phyloP scores from a whole-genome alignment of 768 basidiomycete species.

The Pseudohyphozyma bogoriensis region DNA sequence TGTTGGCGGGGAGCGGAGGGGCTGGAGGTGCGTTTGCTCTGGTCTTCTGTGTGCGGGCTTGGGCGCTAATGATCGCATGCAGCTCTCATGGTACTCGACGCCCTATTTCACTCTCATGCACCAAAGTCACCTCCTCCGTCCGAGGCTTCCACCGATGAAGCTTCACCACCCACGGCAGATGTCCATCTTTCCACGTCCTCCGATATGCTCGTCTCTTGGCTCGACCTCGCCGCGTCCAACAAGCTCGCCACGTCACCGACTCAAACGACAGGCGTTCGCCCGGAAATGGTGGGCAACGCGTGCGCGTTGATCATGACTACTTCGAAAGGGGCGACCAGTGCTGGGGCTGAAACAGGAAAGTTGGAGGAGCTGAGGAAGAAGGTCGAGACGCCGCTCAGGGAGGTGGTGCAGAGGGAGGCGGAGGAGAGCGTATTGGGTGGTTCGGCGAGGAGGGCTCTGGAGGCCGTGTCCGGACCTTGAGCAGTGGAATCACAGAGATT shows the following conservation, averaged over 20 bases:
- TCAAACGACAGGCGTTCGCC: slow-evolving; percentile 45
- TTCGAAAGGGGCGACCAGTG: neutral
- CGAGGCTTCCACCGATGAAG: slow-evolving; percentile 45
- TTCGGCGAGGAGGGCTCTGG: slow-evolving; percentile 44
- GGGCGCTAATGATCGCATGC: neutral
- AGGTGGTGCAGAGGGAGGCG: neutral
- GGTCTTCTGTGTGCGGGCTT: neutral
- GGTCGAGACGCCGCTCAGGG: slow-evolving; percentile 35
- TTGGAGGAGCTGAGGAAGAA: slow-evolving; percentile 38
- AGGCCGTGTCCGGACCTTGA: slow-evolving; percentile 28
- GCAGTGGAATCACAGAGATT: no score
- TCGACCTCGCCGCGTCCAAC: slow-evolving; percentile 44
- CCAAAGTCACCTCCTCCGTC: slow-evolving; percentile 39
- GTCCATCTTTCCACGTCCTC: slow-evolving; percentile 37
- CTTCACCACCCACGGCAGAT: slow-evolving; percentile 27
- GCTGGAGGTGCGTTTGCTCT: slow-evolving; percentile 45
- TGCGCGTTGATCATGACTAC: slow-evolving; percentile 59
- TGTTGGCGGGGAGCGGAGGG: slow-evolving; percentile 54
- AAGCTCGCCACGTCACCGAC: neutral
- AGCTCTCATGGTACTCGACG: slow-evolving; percentile 57
- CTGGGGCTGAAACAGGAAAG: slow-evolving; percentile 36
- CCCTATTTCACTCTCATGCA: slow-evolving; percentile 49
- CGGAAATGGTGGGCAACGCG: slow-evolving; percentile 65
- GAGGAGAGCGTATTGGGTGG: neutral
- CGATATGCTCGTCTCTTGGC: slow-evolving; percentile 50